These are phyloP conservation scores for Thymus quinquecostatus DNA, from an alignment of 257 asterid genomes.

Conservation along the genomic window DNA sequence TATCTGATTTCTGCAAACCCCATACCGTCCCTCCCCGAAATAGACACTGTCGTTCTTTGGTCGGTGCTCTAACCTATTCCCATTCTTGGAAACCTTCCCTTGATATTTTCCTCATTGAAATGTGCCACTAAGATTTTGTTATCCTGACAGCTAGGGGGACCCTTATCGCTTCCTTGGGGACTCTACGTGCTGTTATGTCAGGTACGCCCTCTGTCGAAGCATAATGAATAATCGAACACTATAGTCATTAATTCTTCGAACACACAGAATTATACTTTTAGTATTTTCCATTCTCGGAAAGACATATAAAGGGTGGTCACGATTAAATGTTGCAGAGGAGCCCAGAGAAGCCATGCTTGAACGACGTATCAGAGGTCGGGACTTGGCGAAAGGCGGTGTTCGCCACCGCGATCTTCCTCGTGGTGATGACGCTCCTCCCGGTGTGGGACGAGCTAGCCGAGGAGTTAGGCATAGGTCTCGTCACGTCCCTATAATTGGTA, in stretches of 20 bases:
- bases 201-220: constrained; percentile 45
- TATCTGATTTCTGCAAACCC: constrained; percentile 12
- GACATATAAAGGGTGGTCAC: constrained; percentile 11
- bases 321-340: constrained; percentile 56
- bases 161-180: constrained; percentile 98
- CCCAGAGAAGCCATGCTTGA: constrained; percentile 93
- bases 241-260: not conserved
- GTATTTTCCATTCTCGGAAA: constrained; percentile 2
- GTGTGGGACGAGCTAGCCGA: constrained; percentile 98
- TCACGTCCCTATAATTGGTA: constrained; percentile 51
- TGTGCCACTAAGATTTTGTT: constrained; percentile 16
- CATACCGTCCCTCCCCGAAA: not conserved
- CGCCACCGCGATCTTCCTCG: constrained; percentile 53
- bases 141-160: constrained; percentile 84
- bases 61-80: not conserved
- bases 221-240: not conserved
- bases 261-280: not conserved
- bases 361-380: constrained; percentile 94
- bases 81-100: not conserved
- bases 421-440: constrained; percentile 81
- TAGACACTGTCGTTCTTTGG: not conserved
- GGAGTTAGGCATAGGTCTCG: constrained; percentile 88
- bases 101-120: not conserved
- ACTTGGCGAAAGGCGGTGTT: constrained; percentile 70
- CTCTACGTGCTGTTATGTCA: constrained; percentile 94